Percentiles rank a stretch among this genome's conserved stretches.
These are phyloP conservation scores for Rutidosis leptorrhynchoides DNA, from an alignment of 129 eudicot species.

Conservation along the genomic window DNA sequence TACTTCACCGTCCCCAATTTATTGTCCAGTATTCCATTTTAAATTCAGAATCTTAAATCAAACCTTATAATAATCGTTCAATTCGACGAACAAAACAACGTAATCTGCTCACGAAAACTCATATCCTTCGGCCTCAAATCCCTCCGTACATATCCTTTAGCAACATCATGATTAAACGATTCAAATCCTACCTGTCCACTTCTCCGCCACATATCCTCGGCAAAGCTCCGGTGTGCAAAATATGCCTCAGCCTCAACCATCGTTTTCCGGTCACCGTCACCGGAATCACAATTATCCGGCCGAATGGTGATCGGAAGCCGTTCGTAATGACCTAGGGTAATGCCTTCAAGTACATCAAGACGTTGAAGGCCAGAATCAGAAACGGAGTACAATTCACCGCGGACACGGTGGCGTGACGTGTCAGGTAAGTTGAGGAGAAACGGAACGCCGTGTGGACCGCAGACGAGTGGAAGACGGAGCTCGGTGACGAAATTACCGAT, in stretches of 20 bases:
- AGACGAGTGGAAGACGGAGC: conserved; percentile 54
- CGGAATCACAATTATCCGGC: background rate
- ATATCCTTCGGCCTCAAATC: conserved; percentile 57
- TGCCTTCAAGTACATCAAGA: conserved; percentile 72
- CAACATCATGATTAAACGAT: conserved; percentile 41
- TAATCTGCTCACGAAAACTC: conserved; percentile 53
- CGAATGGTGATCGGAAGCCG: conserved; percentile 47
- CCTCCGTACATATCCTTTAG: conserved; percentile 51
- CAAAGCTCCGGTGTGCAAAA: conserved; percentile 58
- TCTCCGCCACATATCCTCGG: conserved; percentile 70
- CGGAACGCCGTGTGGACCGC: conserved; percentile 76
- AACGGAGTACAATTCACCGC: conserved; percentile 70
- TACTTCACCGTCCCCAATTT: no score
- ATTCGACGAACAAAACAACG: conserved; percentile 33
- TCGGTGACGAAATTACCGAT: conserved; percentile 47
- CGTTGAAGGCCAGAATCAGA: conserved; percentile 39
- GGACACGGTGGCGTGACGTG: conserved; percentile 42
- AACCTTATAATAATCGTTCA: conserved; percentile 15
- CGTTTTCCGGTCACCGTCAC: conserved; percentile 8
- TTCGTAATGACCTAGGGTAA: conserved; percentile 60
- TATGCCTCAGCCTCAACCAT: conserved; percentile 47
- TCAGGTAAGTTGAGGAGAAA: conserved; percentile 74
- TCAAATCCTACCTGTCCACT: conserved; percentile 45
- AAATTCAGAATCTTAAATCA: no score
- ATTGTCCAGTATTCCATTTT: no score